Evolutionary conservation across 2,329 filamentous ascomycete species (phyloP), one percentile per base, ranked within the genome.

Genomic region (Ophiognomonia clavigignenti-juglandacearum): DNA sequence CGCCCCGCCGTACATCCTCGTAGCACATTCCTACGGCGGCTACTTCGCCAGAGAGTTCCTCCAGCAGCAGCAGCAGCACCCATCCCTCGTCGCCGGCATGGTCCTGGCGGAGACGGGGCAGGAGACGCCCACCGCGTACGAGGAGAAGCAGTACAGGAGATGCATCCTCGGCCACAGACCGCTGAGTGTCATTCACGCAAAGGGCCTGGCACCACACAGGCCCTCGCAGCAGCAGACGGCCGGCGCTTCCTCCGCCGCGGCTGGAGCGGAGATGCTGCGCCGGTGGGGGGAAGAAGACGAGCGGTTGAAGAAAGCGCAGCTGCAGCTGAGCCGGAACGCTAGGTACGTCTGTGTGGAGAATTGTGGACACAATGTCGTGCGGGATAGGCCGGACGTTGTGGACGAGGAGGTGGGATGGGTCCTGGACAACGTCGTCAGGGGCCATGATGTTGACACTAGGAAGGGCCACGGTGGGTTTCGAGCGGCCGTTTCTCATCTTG

Each of bases 11-110:
- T 44, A 44, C 42, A 10, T 44, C 24, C 18, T 44, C 10, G 6
- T 44, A 11, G 42, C 42, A 44, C 42, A 44, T 11, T 44, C 42
- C 16, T 37, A 37, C 24, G 42, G 42, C 6, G 42, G 42, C 16
- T n/a, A 22, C 3, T 29, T 44, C n/a, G 42, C 42, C 4, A 22
- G 42, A 5, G 32, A 38, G 19, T 44, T 44, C 22, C 42, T 44
- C 3, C 42, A 44, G 23, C 4, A 14, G 18, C 24, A 38, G n/a
- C n/a, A n/a, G n/a, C n/a, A n/a, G n/a, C n/a, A n/a, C 11, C 42
- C 42, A 4, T 13, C 10, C 9, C 32, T 29, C 7, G 34, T 44
- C 22, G 34, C 42, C 2, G 42, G 42, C 18, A 29, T 44, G 23
- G 34, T 44, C 13, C 42, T 44, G 8, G 42, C 42, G 3, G 42